Conservation (phyloP, 2,329 filamentous ascomycete genomes). For the Acrodontium crateriforme region DNA sequence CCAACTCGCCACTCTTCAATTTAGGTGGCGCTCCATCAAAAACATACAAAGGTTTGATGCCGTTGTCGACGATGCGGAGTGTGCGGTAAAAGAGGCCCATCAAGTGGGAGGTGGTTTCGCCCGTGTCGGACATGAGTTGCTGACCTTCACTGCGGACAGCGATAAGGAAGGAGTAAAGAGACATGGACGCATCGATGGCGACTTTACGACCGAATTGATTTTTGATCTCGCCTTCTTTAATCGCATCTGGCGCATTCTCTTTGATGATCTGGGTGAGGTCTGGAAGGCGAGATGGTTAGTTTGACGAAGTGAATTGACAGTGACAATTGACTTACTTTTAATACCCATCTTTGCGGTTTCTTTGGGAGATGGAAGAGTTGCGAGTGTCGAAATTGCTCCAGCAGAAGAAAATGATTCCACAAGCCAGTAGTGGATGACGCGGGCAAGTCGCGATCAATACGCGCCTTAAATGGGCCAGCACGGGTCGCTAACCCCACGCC, state of each 20-base stretch:
- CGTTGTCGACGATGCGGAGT: conserved; percentile 93
- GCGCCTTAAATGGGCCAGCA: too few species aligned
- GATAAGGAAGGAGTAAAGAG: conserved; percentile 96
- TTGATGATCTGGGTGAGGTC: conserved; percentile 36
- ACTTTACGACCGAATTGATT: conserved; percentile 98
- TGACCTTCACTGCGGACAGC: conserved; percentile 94
- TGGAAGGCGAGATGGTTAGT: conserved; percentile 10
- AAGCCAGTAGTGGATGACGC: too few species aligned
- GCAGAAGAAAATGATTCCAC: too few species aligned
- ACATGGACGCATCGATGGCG: conserved; percentile 56
- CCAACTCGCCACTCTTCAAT: conserved; percentile 91
- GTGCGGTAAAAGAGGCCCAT: conserved; percentile 99
- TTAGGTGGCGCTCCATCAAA: conserved; percentile 96
- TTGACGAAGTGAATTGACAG: neutral
- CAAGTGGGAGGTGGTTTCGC: conserved; percentile 92
- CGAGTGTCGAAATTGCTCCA: too few species aligned
- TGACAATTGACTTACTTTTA: conserved; percentile 17
- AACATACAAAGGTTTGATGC: conserved; percentile 95
- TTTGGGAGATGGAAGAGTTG: neutral
- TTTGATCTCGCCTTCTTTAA: conserved; percentile 97
- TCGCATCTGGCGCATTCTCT: conserved; percentile 72
- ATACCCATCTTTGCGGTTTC: conserved; percentile 21
- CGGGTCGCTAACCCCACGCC: too few species aligned
- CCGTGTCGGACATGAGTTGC: conserved; percentile 86
- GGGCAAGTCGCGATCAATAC: too few species aligned